A percentile compares a stretch with the other conserved stretches of the same genome.
phyloP scores from a whole-genome alignment of 1,139 yeast genomes.

The Blastobotrys persicus region DNA sequence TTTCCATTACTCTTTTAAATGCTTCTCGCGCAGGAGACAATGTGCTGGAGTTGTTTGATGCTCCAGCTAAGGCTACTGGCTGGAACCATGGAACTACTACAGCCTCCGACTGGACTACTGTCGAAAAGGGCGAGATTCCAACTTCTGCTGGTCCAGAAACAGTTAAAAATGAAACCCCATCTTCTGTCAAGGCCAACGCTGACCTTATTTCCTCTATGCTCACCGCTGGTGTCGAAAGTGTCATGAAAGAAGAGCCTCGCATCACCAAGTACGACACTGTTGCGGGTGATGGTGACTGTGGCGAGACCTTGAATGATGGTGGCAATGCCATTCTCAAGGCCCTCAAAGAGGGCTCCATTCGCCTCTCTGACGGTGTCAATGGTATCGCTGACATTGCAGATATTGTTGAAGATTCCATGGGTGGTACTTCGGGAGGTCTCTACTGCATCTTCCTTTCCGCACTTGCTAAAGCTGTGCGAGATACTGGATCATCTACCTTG shows the following conservation, averaged over 20 bases:
- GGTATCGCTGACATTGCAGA: constrained; percentile 65
- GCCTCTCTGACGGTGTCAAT: constrained; percentile 51
- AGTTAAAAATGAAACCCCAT: constrained; percentile 29
- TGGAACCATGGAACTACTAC: constrained; percentile 53
- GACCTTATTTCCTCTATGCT: constrained; percentile 42
- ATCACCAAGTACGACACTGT: constrained; percentile 82
- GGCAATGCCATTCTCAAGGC: constrained; percentile 67
- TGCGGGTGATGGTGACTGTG: constrained; percentile 98
- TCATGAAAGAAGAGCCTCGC: constrained; percentile 63
- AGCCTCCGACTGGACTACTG: constrained; percentile 39
- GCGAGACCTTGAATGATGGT: constrained; percentile 83
- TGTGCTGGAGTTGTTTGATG: constrained; percentile 52
- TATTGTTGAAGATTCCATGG: constrained; percentile 85
- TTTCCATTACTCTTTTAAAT: constrained; percentile 74
- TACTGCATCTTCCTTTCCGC: constrained; percentile 81
- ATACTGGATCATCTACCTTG: constrained; percentile 33
- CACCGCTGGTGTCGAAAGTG: constrained; percentile 49
- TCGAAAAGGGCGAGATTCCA: constrained; percentile 42
- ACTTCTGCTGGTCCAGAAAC: constrained; percentile 29
- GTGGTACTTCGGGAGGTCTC: constrained; percentile 94
- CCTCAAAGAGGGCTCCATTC: constrained; percentile 40
- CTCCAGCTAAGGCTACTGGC: constrained; percentile 75
- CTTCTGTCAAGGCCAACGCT: constrained; percentile 46
- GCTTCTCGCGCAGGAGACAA: constrained; percentile 43
- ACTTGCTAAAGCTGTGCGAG: constrained; percentile 50